A percentile compares a stretch with the other conserved stretches of the same genome.
phyloP scores from a whole-genome alignment of 208 protist genomes.

The Trypanosoma cruzi region DNA sequence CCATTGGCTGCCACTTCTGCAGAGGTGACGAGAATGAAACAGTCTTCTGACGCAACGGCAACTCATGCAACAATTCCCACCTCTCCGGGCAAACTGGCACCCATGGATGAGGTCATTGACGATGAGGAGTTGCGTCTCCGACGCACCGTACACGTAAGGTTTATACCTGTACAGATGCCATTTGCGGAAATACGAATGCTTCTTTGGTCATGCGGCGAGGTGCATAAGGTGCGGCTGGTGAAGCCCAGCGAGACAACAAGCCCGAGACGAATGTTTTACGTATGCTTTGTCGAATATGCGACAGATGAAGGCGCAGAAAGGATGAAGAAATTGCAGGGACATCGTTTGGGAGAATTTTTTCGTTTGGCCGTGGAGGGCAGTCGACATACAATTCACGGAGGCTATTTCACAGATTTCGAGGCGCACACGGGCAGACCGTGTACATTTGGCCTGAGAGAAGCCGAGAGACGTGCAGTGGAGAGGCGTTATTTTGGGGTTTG shows the following conservation, averaged over 20 bases:
- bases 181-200: slow-evolving; percentile 33
- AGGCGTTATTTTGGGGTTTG: background rate
- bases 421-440: slow-evolving; percentile 36
- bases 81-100: background rate
- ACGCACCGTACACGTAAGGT: slow-evolving; percentile 41
- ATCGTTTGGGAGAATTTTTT: slow-evolving; percentile 15
- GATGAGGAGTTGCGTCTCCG: slow-evolving; percentile 16
- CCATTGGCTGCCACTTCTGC: background rate
- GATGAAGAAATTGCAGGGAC: slow-evolving; percentile 23
- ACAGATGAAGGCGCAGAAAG: slow-evolving; percentile 16
- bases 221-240: slow-evolving; percentile 44
- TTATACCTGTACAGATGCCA: slow-evolving; percentile 30
- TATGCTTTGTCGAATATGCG: slow-evolving; percentile 54
- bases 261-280: slow-evolving; percentile 32
- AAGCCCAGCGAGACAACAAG: slow-evolving; percentile 22
- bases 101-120: background rate
- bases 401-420: slow-evolving; percentile 39
- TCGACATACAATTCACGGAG: slow-evolving; percentile 37
- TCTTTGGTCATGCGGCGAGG: slow-evolving; percentile 33
- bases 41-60: background rate
- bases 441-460: slow-evolving; percentile 38
- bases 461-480: slow-evolving; percentile 19
- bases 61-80: no score
- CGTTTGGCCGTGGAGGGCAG: slow-evolving; percentile 29
- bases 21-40: no score